Evolutionary conservation across 2,329 filamentous ascomycete species (phyloP).

Genomic region (Aspergillus brasiliensis): DNA sequence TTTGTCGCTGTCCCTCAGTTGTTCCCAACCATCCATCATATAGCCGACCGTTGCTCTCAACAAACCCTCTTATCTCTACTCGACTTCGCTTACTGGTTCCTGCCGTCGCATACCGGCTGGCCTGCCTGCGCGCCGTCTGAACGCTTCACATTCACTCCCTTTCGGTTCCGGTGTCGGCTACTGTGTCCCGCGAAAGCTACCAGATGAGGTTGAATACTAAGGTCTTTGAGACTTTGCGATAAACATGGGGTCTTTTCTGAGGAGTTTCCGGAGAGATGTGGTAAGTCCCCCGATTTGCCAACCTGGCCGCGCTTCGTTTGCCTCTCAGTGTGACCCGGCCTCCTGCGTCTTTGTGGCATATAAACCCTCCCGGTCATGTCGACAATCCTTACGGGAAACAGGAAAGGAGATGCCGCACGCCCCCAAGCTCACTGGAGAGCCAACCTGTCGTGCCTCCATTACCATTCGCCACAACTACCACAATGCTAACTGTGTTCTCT

Average conservation of each 20-base stretch:
- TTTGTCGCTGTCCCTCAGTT: conserved; percentile 7
- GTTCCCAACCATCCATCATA: neutral
- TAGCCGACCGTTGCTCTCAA: neutral
- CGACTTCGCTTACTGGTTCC: neutral
- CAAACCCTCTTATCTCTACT: conserved; percentile 7
- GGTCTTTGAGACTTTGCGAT: conserved; percentile 24
- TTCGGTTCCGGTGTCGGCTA: conserved; percentile 25
- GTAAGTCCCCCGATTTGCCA: conserved; percentile 28
- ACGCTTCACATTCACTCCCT: conserved; percentile 11
- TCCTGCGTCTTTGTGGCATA: neutral
- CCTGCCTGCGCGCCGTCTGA: conserved; percentile 13
- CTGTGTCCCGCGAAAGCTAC: conserved; percentile 17
- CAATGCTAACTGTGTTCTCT: conserved; percentile 22
- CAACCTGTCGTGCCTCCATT: neutral
- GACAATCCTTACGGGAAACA: neutral
- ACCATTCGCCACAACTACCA: neutral
- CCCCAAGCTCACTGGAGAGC: neutral
- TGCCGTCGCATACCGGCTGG: conserved; percentile 16
- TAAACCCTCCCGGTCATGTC: neutral
- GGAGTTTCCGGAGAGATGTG: conserved; percentile 42
- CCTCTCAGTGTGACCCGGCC: conserved; percentile 3
- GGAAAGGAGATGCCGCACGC: neutral
- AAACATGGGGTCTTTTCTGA: conserved; percentile 46
- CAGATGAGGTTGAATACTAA: conserved; percentile 33
- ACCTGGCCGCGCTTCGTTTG: conserved; percentile 5